A percentile compares a stretch with the other conserved stretches of the same genome.
Conservation (phyloP, 768 basidiomycete genomes). For the Pleurotus tuoliensis region DNA sequence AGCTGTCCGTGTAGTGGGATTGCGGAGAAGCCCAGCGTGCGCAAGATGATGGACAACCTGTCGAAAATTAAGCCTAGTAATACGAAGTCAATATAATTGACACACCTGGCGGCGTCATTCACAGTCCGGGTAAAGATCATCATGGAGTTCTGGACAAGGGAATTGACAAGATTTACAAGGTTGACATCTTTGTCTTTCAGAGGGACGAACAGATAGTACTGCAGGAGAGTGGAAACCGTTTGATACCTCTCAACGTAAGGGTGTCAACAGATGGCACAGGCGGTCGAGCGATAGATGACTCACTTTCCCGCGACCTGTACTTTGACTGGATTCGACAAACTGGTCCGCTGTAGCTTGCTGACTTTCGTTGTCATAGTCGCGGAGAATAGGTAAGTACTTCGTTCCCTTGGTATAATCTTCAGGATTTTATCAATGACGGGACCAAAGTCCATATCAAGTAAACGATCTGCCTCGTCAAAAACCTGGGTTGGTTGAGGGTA, state of each 20-base stretch:
- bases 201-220: conserved; percentile 95
- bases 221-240: conserved; percentile 91
- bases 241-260: conserved; percentile 65
- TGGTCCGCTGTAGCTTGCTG: conserved; percentile 91
- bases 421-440: conserved; percentile 95
- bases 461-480: conserved; percentile 94
- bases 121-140: conserved; percentile 98
- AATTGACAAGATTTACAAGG: conserved; percentile 84
- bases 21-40: conserved; percentile 89
- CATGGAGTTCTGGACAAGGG: conserved; percentile 86
- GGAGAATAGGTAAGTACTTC: conserved; percentile 94
- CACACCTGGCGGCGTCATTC: conserved; percentile 79
- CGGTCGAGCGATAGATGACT: conserved; percentile 19
- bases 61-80: background rate
- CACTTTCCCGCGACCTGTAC: conserved; percentile 94
- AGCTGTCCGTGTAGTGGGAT: conserved; percentile 95
- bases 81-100: background rate
- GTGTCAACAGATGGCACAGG: conserved; percentile 7
- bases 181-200: conserved; percentile 89
- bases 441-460: conserved; percentile 96
- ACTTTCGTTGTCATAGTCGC: conserved; percentile 99
- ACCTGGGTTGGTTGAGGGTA: conserved; percentile 48
- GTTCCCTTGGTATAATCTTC: conserved; percentile 90
- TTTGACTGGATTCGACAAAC: conserved; percentile 87
- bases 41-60: conserved; percentile 84